phyloP scores from a whole-genome alignment of 2,329 filamentous ascomycete species.

The Penicillium sp. region DNA sequence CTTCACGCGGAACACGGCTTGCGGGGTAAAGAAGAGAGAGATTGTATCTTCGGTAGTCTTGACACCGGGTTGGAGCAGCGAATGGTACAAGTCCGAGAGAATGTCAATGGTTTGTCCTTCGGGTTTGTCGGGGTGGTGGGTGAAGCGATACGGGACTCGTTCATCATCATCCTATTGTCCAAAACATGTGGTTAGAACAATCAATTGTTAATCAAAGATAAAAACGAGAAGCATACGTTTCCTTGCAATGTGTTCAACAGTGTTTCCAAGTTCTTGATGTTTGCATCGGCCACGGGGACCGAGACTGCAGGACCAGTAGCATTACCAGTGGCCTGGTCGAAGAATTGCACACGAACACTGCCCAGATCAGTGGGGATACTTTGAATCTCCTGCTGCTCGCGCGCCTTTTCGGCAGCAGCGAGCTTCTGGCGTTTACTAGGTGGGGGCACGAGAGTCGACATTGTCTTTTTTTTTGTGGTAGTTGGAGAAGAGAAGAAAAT shows the following conservation, averaged over 20 bases:
- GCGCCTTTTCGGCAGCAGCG: constrained; percentile 69
- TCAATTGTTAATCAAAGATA: no score
- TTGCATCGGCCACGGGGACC: constrained; percentile 80
- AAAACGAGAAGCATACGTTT: constrained; percentile 52
- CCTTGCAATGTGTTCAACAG: constrained; percentile 82
- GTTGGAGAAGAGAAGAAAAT: constrained; percentile 17
- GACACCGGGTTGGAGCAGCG: constrained; percentile 51
- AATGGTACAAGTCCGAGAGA: constrained; percentile 51
- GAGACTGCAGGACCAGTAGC: constrained; percentile 70
- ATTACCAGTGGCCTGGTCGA: constrained; percentile 72
- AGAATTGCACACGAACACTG: constrained; percentile 82
- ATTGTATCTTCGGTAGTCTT: constrained; percentile 63
- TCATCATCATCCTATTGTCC: constrained; percentile 54
- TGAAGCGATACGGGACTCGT: constrained; percentile 66
- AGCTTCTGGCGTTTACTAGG: constrained; percentile 85
- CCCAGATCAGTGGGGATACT: constrained; percentile 67
- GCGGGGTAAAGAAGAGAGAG: constrained; percentile 69
- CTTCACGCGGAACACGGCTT: constrained; percentile 91
- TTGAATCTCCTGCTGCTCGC: constrained; percentile 73
- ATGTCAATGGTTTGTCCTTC: constrained; percentile 47
- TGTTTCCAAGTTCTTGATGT: constrained; percentile 84
- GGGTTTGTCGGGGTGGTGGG: constrained; percentile 51
- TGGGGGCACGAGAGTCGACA: constrained; percentile 81
- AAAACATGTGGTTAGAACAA: not conserved
- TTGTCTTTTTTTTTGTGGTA: constrained; percentile 37